Evolutionary conservation across 805 yeast species (phyloP).

Genomic region (Candida nitratophila): DNA sequence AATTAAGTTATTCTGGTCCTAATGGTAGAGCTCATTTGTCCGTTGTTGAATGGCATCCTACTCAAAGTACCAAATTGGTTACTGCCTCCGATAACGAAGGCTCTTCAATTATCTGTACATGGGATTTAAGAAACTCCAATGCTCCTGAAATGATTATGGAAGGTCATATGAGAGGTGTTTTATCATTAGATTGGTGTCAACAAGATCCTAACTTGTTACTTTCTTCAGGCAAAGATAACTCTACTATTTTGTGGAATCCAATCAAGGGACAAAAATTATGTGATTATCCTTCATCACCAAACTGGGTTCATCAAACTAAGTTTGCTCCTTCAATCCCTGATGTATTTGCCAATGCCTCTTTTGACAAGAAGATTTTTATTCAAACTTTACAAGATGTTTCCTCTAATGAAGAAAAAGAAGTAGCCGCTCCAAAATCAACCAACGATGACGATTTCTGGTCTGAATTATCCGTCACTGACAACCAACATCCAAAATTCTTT

Average conservation of each 20-base stretch:
- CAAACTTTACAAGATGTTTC: constrained; percentile 87
- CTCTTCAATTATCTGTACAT: constrained; percentile 72
- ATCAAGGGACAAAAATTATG: constrained; percentile 63
- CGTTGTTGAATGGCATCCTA: constrained; percentile 92
- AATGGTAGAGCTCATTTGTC: constrained; percentile 62
- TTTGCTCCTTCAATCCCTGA: constrained; percentile 91
- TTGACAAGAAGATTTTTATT: constrained; percentile 73
- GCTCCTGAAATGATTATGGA: constrained; percentile 73
- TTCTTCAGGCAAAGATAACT: constrained; percentile 90
- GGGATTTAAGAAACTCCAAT: constrained; percentile 93
- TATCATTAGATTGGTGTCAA: constrained; percentile 90
- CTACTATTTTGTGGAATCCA: constrained; percentile 89
- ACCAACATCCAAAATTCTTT: constrained; percentile 66
- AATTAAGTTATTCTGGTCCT: constrained; percentile 62
- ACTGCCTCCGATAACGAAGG: constrained; percentile 83
- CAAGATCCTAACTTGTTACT: constrained; percentile 73
- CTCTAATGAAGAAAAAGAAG: constrained; percentile 47
- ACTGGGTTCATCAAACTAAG: constrained; percentile 86
- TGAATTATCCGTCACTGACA: constrained; percentile 57
- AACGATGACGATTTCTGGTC: constrained; percentile 84
- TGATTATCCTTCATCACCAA: constrained; percentile 84
- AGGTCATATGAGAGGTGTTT: constrained; percentile 84
- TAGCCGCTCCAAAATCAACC: constrained; percentile 33
- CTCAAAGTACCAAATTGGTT: constrained; percentile 73
- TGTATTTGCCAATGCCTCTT: constrained; percentile 79